Conservation (phyloP, 2,329 filamentous ascomycete species). For the Fragosphaeria purpurea region DNA sequence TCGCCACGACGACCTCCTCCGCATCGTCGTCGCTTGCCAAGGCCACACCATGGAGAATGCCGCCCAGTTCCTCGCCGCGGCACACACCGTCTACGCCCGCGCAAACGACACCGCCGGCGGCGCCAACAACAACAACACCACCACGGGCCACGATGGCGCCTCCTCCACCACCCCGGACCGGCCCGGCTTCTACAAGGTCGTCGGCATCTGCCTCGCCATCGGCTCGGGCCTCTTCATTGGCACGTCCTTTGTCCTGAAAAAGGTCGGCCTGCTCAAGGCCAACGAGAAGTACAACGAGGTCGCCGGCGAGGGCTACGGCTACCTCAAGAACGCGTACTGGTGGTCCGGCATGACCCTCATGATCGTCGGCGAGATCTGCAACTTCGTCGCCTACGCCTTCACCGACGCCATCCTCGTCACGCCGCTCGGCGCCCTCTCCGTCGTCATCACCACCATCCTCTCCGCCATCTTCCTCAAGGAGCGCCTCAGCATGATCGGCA, state of each 20-base stretch:
- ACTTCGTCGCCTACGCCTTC: constrained; percentile 94
- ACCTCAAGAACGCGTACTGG: constrained; percentile 91
- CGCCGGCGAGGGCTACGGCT: constrained; percentile 92
- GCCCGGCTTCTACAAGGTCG: constrained; percentile 61
- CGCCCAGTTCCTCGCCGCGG: constrained; percentile 19
- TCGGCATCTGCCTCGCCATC: constrained; percentile 79
- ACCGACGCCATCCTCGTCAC: constrained; percentile 95
- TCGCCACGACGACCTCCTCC: constrained; percentile 6
- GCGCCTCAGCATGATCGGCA: constrained; percentile 86
- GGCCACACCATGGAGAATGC: constrained; percentile 17
- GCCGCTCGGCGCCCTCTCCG: constrained; percentile 78
- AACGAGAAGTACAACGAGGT: constrained; percentile 96
- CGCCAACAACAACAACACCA: not conserved
- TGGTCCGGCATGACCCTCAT: constrained; percentile 94
- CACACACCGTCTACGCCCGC: constrained; percentile 33
- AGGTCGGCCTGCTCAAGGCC: constrained; percentile 78
- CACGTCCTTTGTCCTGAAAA: constrained; percentile 90
- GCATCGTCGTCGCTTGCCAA: constrained; percentile 4
- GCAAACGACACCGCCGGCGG: constrained; percentile 24
- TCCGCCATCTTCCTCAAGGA: constrained; percentile 96
- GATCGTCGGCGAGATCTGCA: constrained; percentile 94
- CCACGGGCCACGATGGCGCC: not conserved
- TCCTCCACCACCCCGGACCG: constrained; percentile 19
- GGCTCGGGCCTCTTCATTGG: constrained; percentile 89
- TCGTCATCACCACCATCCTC: constrained; percentile 83